Base-by-base conservation (phyloP, 352 stramenopile species). In the Pythium apleroticum region DNA sequence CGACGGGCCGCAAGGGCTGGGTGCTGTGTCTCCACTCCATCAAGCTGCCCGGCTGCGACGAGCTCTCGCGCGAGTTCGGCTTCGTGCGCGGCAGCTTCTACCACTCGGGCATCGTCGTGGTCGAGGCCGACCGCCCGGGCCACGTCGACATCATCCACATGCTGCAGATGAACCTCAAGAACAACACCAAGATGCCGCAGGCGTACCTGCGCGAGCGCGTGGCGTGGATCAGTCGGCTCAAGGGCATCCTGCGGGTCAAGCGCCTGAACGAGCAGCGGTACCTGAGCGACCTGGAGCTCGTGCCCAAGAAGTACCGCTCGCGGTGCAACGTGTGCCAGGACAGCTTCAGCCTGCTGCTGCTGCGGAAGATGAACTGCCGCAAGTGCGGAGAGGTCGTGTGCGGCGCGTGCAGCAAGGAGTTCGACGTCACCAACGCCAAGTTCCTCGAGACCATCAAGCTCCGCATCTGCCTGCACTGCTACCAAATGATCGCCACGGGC, bases 361-460 rank as follows among this genome's bases (percentile, higher is more conserved):
- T 93, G 48, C 80, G 84, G 60, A 96, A 96, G 57, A 72, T 93
- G 55, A 92, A 90, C 63, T 96, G 87, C 63, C 80, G 87, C 35
- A 96, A 96, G 66, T 96, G 87, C 52, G 87, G 87, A 4, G 86
- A 96, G 71, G 87, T 96, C 12, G 86, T 96, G 12, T 96, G 87
- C 52, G 86, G 84, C n/a, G 82, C 83, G 0, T 96, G 87, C 52
- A 90, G 78, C 73, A 96, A 91, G 54, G 84, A 90, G 30, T 96
- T 91, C 72, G 85, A 92, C 39, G 68, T 81, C 17, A 74, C 59
- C 33, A 83, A 72, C 77, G 77, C 69, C 75, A 88, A 72, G 76
- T 88, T 76, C 56, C 68, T 57, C 60, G 76, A 86, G 56, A 77
- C 83, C 11, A 76, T 88, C 56, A 93, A 93, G 65, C 68, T 96